Evolutionary conservation across 805 yeast species (phyloP).

Genomic region (Candida chauliodis): DNA sequence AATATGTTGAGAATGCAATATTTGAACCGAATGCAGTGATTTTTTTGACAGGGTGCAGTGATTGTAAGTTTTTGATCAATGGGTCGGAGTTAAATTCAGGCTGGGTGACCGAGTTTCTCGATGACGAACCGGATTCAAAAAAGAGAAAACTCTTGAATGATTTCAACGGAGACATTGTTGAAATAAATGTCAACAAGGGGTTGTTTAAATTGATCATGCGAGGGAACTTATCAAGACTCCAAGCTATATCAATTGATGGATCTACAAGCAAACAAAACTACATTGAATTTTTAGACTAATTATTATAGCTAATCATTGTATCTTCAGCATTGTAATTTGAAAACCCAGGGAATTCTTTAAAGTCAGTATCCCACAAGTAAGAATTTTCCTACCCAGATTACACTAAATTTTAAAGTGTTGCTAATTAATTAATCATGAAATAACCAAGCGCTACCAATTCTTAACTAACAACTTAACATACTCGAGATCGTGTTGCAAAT

Average conservation of each 20-base stretch:
- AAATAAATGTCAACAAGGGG: slow-evolving; percentile 38
- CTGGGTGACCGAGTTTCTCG: slow-evolving; percentile 32
- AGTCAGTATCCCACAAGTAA: no score
- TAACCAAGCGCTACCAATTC: no score
- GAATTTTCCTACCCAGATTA: no score
- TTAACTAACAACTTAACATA: no score
- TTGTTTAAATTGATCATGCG: slow-evolving; percentile 38
- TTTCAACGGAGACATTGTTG: slow-evolving; percentile 36
- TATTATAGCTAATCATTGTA: neutral
- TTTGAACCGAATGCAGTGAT: slow-evolving; percentile 16
- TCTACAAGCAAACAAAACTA: slow-evolving; percentile 12
- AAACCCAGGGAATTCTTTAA: no score
- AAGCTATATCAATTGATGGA: slow-evolving; percentile 29
- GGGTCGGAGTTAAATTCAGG: slow-evolving; percentile 29
- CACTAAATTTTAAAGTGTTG: no score
- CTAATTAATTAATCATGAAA: no score
- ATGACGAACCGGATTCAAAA: slow-evolving; percentile 9
- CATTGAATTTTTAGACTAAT: neutral
- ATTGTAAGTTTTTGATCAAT: slow-evolving; percentile 30
- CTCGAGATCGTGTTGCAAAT: no score
- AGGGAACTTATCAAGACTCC: slow-evolving; percentile 21
- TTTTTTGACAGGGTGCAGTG: slow-evolving; percentile 23
- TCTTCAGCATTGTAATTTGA: neutral
- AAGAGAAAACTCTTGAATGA: slow-evolving; percentile 11
- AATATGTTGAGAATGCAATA: slow-evolving; percentile 16